Percentiles rank a stretch among this genome's conserved stretches.
Evolutionary conservation across 176 grass and related monocot genomes (phyloP).

Genomic region (Panicum miliaceum): DNA sequence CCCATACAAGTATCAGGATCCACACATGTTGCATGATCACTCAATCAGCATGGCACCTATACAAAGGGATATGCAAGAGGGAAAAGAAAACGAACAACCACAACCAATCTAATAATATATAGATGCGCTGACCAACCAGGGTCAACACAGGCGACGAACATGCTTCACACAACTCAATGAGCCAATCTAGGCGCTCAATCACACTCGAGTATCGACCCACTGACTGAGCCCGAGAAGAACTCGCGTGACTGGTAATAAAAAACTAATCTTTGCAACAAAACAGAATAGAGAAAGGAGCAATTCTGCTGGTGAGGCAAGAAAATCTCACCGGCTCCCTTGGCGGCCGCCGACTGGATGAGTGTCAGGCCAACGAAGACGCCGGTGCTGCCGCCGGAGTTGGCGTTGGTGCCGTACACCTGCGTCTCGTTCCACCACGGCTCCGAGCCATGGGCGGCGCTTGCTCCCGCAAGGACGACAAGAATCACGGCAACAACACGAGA

Average conservation of each 20-base stretch:
- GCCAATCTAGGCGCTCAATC: not conserved
- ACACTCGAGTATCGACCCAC: not conserved
- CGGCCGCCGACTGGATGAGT: constrained; percentile 73
- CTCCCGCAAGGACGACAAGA: constrained; percentile 32
- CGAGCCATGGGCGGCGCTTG: constrained; percentile 33
- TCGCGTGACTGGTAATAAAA: constrained; percentile 36
- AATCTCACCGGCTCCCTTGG: constrained; percentile 75
- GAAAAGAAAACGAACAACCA: not conserved
- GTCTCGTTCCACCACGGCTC: constrained; percentile 71
- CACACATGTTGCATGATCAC: constrained; percentile 43
- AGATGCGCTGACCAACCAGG: constrained; percentile 46
- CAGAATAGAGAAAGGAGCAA: constrained; percentile 2
- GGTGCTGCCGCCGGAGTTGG: constrained; percentile 45
- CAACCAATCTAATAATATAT: not conserved
- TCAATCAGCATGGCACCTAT: constrained; percentile 22
- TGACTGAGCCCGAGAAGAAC: constrained; percentile 18
- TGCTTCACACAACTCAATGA: constrained; percentile 27
- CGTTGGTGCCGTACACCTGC: constrained; percentile 33
- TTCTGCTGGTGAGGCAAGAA: not conserved
- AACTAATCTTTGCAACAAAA: constrained; percentile 31
- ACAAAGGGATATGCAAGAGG: not conserved
- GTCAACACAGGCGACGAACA: constrained; percentile 40
- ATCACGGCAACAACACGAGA: constrained; percentile 14
- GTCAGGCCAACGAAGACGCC: constrained; percentile 81
- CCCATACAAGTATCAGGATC: constrained; percentile 32